phyloP scores from a whole-genome alignment of 2,329 filamentous ascomycete species.

The Thyridium curvatum region DNA sequence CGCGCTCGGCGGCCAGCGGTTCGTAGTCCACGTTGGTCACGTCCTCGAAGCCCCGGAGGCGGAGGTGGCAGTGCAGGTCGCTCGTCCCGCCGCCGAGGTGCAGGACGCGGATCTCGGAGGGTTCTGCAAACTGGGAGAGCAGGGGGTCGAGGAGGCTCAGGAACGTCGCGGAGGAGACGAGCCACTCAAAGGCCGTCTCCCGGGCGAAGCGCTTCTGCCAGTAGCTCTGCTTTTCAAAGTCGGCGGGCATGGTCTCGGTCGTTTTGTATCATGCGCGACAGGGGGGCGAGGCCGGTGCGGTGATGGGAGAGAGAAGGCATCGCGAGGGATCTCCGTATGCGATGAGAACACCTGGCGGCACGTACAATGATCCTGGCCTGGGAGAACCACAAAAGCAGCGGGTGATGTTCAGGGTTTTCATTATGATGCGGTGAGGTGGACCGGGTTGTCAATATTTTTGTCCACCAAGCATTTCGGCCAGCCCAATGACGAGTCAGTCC shows the following conservation, averaged over 20 bases:
- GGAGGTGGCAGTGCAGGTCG: slow-evolving; percentile 41
- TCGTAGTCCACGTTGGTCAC: slow-evolving; percentile 45
- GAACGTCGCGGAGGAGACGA: slow-evolving; percentile 33
- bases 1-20: slow-evolving; percentile 37
- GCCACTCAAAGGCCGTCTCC: slow-evolving; percentile 42
- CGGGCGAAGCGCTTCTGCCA: slow-evolving; percentile 39
- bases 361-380: too few species aligned
- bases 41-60: slow-evolving; percentile 29
- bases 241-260: slow-evolving; percentile 15
- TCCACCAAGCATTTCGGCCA: too few species aligned
- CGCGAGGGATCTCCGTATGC: too few species aligned
- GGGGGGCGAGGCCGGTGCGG: too few species aligned
- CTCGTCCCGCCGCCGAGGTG: slow-evolving; percentile 44
- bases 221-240: slow-evolving; percentile 44
- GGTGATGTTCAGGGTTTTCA: too few species aligned
- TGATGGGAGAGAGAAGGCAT: too few species aligned
- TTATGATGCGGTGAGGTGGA: too few species aligned
- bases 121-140: slow-evolving; percentile 16
- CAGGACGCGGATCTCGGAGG: slow-evolving; percentile 26
- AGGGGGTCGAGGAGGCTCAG: slow-evolving; percentile 30
- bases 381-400: too few species aligned
- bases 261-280: too few species aligned
- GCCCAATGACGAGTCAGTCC: too few species aligned
- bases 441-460: too few species aligned
- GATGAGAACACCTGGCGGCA: too few species aligned